phyloP scores from a whole-genome alignment of 2,329 filamentous ascomycete genomes.

The Epichloe gansuensis region DNA sequence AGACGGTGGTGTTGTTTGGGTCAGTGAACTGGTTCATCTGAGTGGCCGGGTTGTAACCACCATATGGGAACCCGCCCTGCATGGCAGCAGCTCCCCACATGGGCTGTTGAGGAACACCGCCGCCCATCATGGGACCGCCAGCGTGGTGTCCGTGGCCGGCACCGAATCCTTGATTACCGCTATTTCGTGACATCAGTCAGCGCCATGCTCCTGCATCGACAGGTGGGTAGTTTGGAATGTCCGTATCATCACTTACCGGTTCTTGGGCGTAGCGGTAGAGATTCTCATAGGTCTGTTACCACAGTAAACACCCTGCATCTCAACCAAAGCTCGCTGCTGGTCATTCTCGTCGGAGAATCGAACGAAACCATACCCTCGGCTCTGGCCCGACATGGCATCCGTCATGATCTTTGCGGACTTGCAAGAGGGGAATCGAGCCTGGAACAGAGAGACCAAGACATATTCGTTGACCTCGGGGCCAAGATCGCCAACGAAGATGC shows the following conservation, averaged over 20 bases:
- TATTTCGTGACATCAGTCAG: slow-evolving; percentile 7
- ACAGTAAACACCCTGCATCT: slow-evolving; percentile 99
- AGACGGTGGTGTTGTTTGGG: slow-evolving; percentile 98
- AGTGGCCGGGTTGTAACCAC: slow-evolving; percentile 35
- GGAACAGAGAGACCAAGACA: slow-evolving; percentile 92
- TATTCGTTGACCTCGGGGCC: slow-evolving; percentile 98
- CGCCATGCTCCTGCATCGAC: not conserved
- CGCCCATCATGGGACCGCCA: slow-evolving; percentile 31
- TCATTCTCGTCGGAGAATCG: slow-evolving; percentile 92
- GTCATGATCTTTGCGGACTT: slow-evolving; percentile 99
- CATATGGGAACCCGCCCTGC: slow-evolving; percentile 25
- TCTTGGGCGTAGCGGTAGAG: slow-evolving; percentile 95
- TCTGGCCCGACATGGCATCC: slow-evolving; percentile 94
- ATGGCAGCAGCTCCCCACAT: slow-evolving; percentile 25
- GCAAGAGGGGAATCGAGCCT: slow-evolving; percentile 90
- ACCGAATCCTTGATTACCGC: slow-evolving; percentile 27
- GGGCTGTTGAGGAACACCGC: slow-evolving; percentile 30
- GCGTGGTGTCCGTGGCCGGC: slow-evolving; percentile 29
- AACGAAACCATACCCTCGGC: slow-evolving; percentile 93
- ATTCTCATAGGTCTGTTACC: slow-evolving; percentile 98
- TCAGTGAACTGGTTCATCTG: slow-evolving; percentile 99
- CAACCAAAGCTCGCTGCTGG: slow-evolving; percentile 85
- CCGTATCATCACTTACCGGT: slow-evolving; percentile 36
- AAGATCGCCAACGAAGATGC: slow-evolving; percentile 95
- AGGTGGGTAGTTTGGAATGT: not conserved